Conservation (phyloP, 148 eudicot genomes). For the Camellia lanceoleosa region DNA sequence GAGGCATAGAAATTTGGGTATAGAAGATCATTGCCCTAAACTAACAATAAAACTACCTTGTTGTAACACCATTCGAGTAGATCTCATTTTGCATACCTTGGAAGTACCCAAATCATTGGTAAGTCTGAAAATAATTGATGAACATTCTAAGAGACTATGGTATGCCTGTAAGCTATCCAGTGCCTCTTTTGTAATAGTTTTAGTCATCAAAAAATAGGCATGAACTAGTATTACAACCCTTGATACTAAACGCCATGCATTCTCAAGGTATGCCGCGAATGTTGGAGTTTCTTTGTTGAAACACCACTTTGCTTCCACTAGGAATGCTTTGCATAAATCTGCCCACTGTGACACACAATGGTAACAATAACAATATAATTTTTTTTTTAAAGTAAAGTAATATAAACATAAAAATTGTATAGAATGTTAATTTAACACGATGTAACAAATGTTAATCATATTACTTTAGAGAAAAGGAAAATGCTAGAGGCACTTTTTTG, state of each 20-base stretch:
- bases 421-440: too few relatives aligned
- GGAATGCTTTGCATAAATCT: constrained; percentile 9
- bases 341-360: constrained; percentile 10
- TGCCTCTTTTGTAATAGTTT: neutral
- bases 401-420: too few relatives aligned
- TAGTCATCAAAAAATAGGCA: neutral
- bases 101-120: constrained; percentile 15
- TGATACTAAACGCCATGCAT: neutral
- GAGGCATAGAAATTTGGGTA: too few relatives aligned
- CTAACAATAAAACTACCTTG: too few relatives aligned
- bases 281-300: neutral
- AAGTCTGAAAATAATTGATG: constrained; percentile 22
- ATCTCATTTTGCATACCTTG: neutral
- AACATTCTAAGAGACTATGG: neutral
- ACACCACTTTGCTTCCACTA: constrained; percentile 1
- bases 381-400: too few relatives aligned
- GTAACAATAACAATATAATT: too few relatives aligned
- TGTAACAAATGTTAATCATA: too few relatives aligned
- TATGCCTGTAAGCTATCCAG: neutral
- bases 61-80: too few relatives aligned
- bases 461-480: too few relatives aligned
- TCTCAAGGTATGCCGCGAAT: neutral
- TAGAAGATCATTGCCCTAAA: too few relatives aligned
- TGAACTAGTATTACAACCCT: neutral
- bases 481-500: too few relatives aligned